Evolutionary conservation across 768 basidiomycete species (phyloP), one percentile per base, ranked within the genome.

Genomic region (Lentinula sp.): DNA sequence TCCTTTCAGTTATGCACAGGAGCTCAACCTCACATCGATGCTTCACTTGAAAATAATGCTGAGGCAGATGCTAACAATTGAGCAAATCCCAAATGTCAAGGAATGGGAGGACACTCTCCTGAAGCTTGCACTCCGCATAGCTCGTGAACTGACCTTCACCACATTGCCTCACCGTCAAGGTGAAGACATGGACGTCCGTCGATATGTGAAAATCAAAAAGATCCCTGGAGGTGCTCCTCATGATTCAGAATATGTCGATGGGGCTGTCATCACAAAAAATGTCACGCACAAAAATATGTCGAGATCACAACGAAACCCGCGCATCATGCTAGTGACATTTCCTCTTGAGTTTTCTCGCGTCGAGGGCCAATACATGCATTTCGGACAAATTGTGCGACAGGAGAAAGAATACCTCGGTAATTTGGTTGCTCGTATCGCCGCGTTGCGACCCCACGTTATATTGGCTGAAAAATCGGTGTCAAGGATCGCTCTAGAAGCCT

Each of bases 171-270:
- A 92, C 64, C 83, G 87, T 5, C 87, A 92, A 69, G 93, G 93
- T 1, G 91, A 94, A 66, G 91, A 93, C 64, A 95, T 98, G 86
- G 97, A 98, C 71, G 89, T 97, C 23, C 81, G 96, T 36, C 85
- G 88, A 42, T 97, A 96, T 66, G 94, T 98, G 51, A 98, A 98
- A 76, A 95, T 98, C 74, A 98, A 99, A 79, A 96, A 96, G 74
- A 90, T 98, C 15, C 96, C 97, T 0, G 97, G 97, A 23, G 97
- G 97, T 4, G 78, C 84, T 41, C 95, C 96, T 18, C 83, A 79
- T 32, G 93, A 99, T 71, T 97, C 94, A 4, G 97, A 99, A 76
- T 98, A 95, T 70, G 93, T 99, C 49, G 91, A 94, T 59, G 97
- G 97, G 12, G 92, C 90, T 4, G 94, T 98, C 60, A 97, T 98